A percentile compares a stretch with the other conserved stretches of the same genome.
These are phyloP conservation scores for Exophiala mesophila DNA, from an alignment of 2,329 filamentous ascomycete genomes.

Conservation along the genomic window DNA sequence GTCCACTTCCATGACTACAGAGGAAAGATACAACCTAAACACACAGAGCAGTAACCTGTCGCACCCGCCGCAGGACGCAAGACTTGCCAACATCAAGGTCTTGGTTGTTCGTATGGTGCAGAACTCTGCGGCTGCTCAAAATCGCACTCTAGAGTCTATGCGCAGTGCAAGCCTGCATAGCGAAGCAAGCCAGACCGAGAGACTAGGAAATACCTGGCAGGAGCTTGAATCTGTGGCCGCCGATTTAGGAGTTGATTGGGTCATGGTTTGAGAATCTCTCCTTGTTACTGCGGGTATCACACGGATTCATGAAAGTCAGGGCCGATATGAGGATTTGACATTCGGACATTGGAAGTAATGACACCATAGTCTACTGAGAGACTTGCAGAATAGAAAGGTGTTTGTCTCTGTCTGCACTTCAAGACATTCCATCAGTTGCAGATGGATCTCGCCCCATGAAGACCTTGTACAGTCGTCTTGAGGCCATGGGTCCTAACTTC, in stretches of 20 bases:
- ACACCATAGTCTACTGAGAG: background rate
- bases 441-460: slow-evolving; percentile 44
- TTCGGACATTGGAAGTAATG: too few relatives aligned
- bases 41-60: too few relatives aligned
- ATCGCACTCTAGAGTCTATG: too few relatives aligned
- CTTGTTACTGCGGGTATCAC: too few relatives aligned
- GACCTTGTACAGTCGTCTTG: slow-evolving; percentile 45
- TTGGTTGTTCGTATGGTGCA: slow-evolving; percentile 14
- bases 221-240: background rate
- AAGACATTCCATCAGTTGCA: slow-evolving; percentile 37
- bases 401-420: slow-evolving; percentile 1
- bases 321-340: too few relatives aligned
- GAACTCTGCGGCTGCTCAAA: too few relatives aligned
- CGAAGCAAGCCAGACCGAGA: too few relatives aligned
- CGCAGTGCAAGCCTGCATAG: too few relatives aligned
- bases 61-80: slow-evolving; percentile 7
- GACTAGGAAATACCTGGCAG: too few relatives aligned
- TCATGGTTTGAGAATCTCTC: background rate
- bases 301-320: too few relatives aligned
- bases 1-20: too few relatives aligned
- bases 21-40: too few relatives aligned
- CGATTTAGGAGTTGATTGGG: slow-evolving; percentile 1
- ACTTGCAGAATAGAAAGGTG: background rate
- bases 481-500: slow-evolving; percentile 45
- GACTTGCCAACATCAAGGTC: slow-evolving; percentile 17